Evolutionary conservation across 495 filamentous ascomycete genomes (phyloP), one percentile per base, ranked within the genome.

Genomic region (Saxophila tyrrhenica): DNA sequence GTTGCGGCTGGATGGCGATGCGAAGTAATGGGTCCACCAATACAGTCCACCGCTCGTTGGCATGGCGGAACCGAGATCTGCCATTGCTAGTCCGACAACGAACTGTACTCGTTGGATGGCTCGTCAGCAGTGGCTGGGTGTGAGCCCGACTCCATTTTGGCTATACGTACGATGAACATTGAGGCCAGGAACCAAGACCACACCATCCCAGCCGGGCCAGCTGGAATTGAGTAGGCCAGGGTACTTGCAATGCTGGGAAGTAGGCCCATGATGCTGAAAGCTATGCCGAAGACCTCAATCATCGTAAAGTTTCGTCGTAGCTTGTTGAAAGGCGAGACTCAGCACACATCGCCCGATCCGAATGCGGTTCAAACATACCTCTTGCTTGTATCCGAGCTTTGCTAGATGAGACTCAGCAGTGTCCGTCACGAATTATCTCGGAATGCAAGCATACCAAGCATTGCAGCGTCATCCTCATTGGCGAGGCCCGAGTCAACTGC

Each of bases 211-310:
- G 75, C 80, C 0, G 83, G 82, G 1, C 83, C 83, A 25, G 82
- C 78, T 5, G 83, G 81, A 47, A 85, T 71, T 1, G 78, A 82
- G 58, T 83, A 86, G 1, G 78, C 63, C 21, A 86, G 66, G 0
- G 80, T 84, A 13, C 76, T 77, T 2, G 82, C 81, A 57, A 86
- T 85, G 1, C 81, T 85, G 0, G 81, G 81, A n/a, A 86, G 67
- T 10, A 86, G 68, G 9, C 81, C 81, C 80, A 86, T 86, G 54
- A 86, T 86, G 58, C 75, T 79, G 59, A 86, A 86, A 0, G 82
- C 82, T 51, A 86, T 82, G 20, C 80, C 82, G 56, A 86, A 86
- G 29, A 86, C 74, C 64, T 86, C 78, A 23, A 84, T 60, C 55
- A 78, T 79, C 10, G 76, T 79, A 54, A 84, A 86, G 53, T 83